Conservation (phyloP, 1,139 yeast species). For the Pichia terricola region DNA sequence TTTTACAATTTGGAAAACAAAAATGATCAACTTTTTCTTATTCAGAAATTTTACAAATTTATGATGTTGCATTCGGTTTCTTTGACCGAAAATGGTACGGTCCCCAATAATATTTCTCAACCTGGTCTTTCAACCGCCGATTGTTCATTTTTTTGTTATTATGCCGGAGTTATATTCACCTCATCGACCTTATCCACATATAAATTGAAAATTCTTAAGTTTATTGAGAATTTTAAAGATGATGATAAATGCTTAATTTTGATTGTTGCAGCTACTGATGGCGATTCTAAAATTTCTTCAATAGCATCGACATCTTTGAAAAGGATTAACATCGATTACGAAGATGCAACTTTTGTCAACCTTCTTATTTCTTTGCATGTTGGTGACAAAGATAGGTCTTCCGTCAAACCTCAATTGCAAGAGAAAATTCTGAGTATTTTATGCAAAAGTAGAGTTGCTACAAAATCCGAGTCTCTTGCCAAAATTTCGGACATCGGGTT, state of each 20-base stretch:
- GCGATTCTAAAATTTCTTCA: slow-evolving; percentile 43
- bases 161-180: slow-evolving; percentile 55
- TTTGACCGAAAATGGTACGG: slow-evolving; percentile 24
- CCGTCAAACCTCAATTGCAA: slow-evolving; percentile 47
- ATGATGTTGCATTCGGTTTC: slow-evolving; percentile 45
- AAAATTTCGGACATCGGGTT: slow-evolving; percentile 48
- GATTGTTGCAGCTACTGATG: slow-evolving; percentile 58
- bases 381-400: slow-evolving; percentile 33
- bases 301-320: slow-evolving; percentile 42
- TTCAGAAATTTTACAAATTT: slow-evolving; percentile 42
- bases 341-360: slow-evolving; percentile 35
- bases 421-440: slow-evolving; percentile 48
- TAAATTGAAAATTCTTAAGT: slow-evolving; percentile 37
- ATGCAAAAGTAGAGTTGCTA: slow-evolving; percentile 43
- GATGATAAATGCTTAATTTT: slow-evolving; percentile 33
- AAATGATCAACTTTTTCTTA: slow-evolving; percentile 36
- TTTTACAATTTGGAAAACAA: slow-evolving; percentile 23
- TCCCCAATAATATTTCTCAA: slow-evolving; percentile 34
- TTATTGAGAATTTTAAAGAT: slow-evolving; percentile 32
- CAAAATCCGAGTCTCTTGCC: slow-evolving; percentile 31
- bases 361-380: slow-evolving; percentile 36
- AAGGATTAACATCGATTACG: slow-evolving; percentile 43
- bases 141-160: slow-evolving; percentile 50
- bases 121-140: slow-evolving; percentile 59
- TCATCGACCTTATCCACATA: slow-evolving; percentile 38